These are phyloP conservation scores for Syzygium malaccense DNA, from an alignment of 441 rosid species.

Conservation along the genomic window DNA sequence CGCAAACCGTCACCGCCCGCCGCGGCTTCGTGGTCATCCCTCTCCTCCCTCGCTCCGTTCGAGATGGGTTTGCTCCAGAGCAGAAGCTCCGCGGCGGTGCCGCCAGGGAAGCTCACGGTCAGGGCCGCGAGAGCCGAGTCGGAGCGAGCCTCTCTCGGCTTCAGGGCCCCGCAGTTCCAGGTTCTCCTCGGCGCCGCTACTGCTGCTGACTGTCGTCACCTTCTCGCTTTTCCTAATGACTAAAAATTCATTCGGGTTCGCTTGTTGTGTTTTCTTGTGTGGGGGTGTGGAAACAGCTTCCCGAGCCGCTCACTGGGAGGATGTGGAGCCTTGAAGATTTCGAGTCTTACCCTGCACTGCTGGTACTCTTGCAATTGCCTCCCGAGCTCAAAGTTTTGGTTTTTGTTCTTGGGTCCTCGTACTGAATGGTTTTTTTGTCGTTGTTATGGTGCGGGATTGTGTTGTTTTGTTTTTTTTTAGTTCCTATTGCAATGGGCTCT, in stretches of 20 bases:
- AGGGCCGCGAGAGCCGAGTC: slow-evolving; percentile 70
- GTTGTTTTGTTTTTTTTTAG: neutral
- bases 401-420: neutral
- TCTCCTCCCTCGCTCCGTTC: neutral
- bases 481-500: neutral
- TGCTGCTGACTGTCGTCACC: neutral
- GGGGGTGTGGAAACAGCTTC: slow-evolving; percentile 30
- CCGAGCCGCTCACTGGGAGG: slow-evolving; percentile 77
- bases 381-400: neutral
- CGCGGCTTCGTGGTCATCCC: neutral
- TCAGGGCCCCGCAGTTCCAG: slow-evolving; percentile 60
- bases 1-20: neutral
- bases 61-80: slow-evolving; percentile 19
- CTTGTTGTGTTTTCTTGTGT: neutral
- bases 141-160: slow-evolving; percentile 46
- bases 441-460: neutral
- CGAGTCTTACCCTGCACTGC: slow-evolving; percentile 66
- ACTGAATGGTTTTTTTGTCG: neutral
- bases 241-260: neutral
- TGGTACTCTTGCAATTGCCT: slow-evolving; percentile 27
- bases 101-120: slow-evolving; percentile 27
- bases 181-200: slow-evolving; percentile 8
- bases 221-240: neutral
- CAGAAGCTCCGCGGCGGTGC: slow-evolving; percentile 12
- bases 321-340: slow-evolving; percentile 69